These are phyloP conservation scores for Cyphellophora europaea DNA, from an alignment of 2,329 filamentous ascomycete genomes.

Conservation along the genomic window DNA sequence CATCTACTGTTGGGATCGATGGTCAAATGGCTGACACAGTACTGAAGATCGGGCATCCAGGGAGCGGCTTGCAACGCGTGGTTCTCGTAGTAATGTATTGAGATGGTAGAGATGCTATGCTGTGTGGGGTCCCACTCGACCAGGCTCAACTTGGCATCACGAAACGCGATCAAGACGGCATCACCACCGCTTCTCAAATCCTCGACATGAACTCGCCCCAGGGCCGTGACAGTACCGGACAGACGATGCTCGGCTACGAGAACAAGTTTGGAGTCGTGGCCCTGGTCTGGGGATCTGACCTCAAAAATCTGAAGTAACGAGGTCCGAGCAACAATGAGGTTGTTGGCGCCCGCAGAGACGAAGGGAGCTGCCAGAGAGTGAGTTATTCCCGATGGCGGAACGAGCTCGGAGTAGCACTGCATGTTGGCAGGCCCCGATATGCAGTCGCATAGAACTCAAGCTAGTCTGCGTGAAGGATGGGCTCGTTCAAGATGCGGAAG, in stretches of 20 bases:
- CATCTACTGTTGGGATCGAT: slow-evolving; percentile 89
- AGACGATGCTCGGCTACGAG: slow-evolving; percentile 77
- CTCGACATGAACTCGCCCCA: slow-evolving; percentile 66
- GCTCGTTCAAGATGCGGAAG: no score
- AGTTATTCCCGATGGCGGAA: slow-evolving; percentile 87
- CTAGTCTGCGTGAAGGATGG: no score
- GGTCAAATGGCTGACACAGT: slow-evolving; percentile 70
- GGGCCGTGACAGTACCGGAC: slow-evolving; percentile 72
- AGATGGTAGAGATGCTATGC: slow-evolving; percentile 73
- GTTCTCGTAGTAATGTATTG: slow-evolving; percentile 96
- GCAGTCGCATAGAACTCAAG: no score
- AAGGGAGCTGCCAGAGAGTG: slow-evolving; percentile 76
- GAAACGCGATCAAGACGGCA: slow-evolving; percentile 71
- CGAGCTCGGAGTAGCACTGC: slow-evolving; percentile 97
- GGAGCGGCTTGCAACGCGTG: slow-evolving; percentile 77
- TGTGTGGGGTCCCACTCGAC: slow-evolving; percentile 86
- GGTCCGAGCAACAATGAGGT: slow-evolving; percentile 84
- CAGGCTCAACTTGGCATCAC: slow-evolving; percentile 86
- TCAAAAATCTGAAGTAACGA: slow-evolving; percentile 89
- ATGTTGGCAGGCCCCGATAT: no score
- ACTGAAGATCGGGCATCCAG: slow-evolving; percentile 66
- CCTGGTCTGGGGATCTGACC: slow-evolving; percentile 47
- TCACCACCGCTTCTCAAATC: slow-evolving; percentile 73
- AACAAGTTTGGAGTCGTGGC: slow-evolving; percentile 64
- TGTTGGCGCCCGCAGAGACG: slow-evolving; percentile 63